Conservation (phyloP, 306 rosid genomes). For the Cucumis hystrix region DNA sequence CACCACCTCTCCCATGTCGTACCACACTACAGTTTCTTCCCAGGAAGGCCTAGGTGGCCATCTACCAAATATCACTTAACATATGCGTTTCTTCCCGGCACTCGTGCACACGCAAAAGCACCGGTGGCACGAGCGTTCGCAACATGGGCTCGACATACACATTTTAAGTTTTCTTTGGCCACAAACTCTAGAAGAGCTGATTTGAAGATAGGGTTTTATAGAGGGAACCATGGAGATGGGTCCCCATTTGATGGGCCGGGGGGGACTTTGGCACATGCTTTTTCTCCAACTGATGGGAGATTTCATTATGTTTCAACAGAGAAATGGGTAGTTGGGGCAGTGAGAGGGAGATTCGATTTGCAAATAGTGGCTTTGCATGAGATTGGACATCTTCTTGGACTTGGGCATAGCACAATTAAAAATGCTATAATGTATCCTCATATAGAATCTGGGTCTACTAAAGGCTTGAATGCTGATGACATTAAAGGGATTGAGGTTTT, state of each 20-base stretch:
- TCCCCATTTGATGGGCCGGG: conserved; percentile 3
- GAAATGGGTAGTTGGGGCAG: not conserved
- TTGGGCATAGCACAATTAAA: not conserved
- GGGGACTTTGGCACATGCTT: conserved; percentile 3
- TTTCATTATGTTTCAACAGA: conserved; percentile 2
- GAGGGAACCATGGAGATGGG: conserved; percentile 1
- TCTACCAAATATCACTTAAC: not conserved
- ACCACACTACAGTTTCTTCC: not conserved
- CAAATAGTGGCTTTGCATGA: conserved; percentile 9
- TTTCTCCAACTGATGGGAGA: conserved; percentile 5
- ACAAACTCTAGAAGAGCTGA: not conserved
- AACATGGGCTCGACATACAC: not conserved
- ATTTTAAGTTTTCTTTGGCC: not conserved
- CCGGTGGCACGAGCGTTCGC: not conserved
- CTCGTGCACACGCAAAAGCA: not conserved
- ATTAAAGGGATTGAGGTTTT: not conserved
- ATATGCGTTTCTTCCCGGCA: no score
- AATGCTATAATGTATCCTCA: conserved; percentile 2
- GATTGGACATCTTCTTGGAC: conserved; percentile 11
- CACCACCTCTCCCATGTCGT: not conserved
- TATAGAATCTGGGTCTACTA: not conserved
- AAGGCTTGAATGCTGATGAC: not conserved
- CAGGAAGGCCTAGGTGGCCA: not conserved
- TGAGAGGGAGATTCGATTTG: not conserved
- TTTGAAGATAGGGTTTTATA: not conserved